These are phyloP conservation scores for Saturnispora dispora DNA, from an alignment of 805 yeast genomes.

Conservation along the genomic window DNA sequence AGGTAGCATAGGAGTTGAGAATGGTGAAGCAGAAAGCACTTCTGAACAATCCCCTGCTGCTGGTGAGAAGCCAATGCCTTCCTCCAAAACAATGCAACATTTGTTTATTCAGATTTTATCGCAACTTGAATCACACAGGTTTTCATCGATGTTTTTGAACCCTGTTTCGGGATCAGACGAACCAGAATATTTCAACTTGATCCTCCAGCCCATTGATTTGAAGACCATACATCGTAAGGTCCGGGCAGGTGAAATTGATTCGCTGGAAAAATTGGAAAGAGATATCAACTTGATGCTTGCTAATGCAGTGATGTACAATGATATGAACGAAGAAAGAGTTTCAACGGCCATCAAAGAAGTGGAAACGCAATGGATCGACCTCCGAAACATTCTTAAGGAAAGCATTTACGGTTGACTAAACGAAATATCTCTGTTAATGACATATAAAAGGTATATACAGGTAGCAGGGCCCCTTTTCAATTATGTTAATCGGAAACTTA, in stretches of 20 bases:
- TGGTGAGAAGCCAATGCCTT: not conserved
- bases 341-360: slow-evolving; percentile 56
- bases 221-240: slow-evolving; percentile 51
- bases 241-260: slow-evolving; percentile 47
- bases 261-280: slow-evolving; percentile 46
- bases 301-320: slow-evolving; percentile 77
- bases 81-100: slow-evolving; percentile 45
- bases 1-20: not conserved
- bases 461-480: not conserved
- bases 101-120: slow-evolving; percentile 53
- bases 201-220: slow-evolving; percentile 58
- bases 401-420: slow-evolving; percentile 12
- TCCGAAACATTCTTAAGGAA: slow-evolving; percentile 51
- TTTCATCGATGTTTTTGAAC: slow-evolving; percentile 62
- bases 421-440: not conserved
- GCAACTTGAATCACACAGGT: slow-evolving; percentile 60
- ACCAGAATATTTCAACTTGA: slow-evolving; percentile 54
- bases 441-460: slow-evolving; percentile 1
- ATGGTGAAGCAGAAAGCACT: not conserved
- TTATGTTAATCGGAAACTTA: not conserved
- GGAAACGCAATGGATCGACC: slow-evolving; percentile 55
- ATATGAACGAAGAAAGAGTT: slow-evolving; percentile 47
- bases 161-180: slow-evolving; percentile 65
- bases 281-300: slow-evolving; percentile 73
- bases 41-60: not conserved